Percentiles rank a stretch among this genome's conserved stretches.
phyloP scores from a whole-genome alignment of 352 stramenopile genomes.

The Phytopythium aichiense region DNA sequence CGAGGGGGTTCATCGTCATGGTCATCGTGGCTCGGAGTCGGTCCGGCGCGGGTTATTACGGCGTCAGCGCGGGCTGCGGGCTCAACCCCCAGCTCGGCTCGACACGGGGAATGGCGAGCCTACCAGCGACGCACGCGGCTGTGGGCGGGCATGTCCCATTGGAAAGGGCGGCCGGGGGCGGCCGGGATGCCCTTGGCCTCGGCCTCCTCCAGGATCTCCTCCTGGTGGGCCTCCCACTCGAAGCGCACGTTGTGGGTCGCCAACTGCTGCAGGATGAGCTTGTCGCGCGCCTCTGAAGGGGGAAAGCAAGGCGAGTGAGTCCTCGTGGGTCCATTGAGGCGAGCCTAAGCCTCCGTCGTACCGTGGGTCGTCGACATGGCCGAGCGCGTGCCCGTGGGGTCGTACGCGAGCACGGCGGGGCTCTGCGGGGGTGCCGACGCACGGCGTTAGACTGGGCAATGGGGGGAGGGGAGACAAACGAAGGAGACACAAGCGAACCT shows the following conservation, averaged over 20 bases:
- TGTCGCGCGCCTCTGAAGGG: slow-evolving; percentile 47
- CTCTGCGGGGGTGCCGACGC: slow-evolving; percentile 23
- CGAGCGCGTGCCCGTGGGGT: slow-evolving; percentile 81
- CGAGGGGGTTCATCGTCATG: background rate
- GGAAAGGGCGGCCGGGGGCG: slow-evolving; percentile 59
- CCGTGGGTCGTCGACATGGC: slow-evolving; percentile 83
- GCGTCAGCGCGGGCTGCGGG: background rate
- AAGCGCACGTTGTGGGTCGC: slow-evolving; percentile 81
- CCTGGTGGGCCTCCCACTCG: slow-evolving; percentile 70
- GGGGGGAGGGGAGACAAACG: background rate
- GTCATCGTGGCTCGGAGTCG: background rate
- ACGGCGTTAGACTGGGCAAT: background rate
- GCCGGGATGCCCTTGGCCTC: slow-evolving; percentile 76
- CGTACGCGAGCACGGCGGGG: slow-evolving; percentile 79
- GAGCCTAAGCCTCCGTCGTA: slow-evolving; percentile 5
- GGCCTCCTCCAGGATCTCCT: slow-evolving; percentile 69
- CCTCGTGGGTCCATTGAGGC: background rate
- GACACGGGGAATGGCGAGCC: too few relatives aligned
- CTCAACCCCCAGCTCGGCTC: too few relatives aligned
- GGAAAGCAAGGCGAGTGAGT: background rate
- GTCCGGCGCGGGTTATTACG: background rate
- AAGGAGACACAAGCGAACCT: slow-evolving; percentile 18
- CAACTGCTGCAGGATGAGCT: slow-evolving; percentile 61
- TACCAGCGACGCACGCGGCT: slow-evolving; percentile 72
- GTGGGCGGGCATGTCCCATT: slow-evolving; percentile 62